phyloP scores from a whole-genome alignment of 2,329 filamentous ascomycete species.

The Myotisia sp. region DNA sequence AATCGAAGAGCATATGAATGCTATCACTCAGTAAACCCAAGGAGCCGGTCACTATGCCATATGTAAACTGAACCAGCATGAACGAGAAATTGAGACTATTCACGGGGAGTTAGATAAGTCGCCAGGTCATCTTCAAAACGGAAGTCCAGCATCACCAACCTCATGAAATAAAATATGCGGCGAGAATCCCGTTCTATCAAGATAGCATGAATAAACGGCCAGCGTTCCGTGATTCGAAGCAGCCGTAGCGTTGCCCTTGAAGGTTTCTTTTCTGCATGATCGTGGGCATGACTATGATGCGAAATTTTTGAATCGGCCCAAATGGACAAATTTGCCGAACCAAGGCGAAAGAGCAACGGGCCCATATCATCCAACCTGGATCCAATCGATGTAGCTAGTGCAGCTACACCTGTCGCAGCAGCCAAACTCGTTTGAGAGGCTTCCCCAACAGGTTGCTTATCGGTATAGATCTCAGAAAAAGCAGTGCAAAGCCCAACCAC shows the following conservation, averaged over 20 bases:
- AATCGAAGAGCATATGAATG: slow-evolving; percentile 99
- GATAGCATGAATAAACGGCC: slow-evolving; percentile 72
- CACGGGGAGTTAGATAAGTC: slow-evolving; percentile 11
- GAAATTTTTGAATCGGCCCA: background rate
- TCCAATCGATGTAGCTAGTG: background rate
- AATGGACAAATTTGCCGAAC: slow-evolving; percentile 4
- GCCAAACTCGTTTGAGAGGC: background rate
- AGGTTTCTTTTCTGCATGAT: slow-evolving; percentile 34
- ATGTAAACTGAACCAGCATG: slow-evolving; percentile 88
- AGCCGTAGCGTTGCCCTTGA: slow-evolving; percentile 61
- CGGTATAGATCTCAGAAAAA: background rate
- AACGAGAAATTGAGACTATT: slow-evolving; percentile 79
- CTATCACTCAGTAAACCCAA: slow-evolving; percentile 91
- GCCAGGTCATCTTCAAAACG: background rate
- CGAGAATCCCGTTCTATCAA: slow-evolving; percentile 83
- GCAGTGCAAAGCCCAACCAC: slow-evolving; percentile 2
- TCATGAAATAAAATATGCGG: slow-evolving; percentile 94
- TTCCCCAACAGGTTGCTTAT: background rate
- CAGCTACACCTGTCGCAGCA: background rate
- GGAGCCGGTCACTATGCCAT: slow-evolving; percentile 85
- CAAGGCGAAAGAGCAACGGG: slow-evolving; percentile 12
- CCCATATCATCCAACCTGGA: background rate
- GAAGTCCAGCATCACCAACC: slow-evolving; percentile 38
- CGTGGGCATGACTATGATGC: slow-evolving; percentile 12
- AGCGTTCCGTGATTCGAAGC: slow-evolving; percentile 53